Percentiles rank a stretch among this genome's conserved stretches.
Conservation (phyloP, 345 rosid genomes). For the Draba incana region DNA sequence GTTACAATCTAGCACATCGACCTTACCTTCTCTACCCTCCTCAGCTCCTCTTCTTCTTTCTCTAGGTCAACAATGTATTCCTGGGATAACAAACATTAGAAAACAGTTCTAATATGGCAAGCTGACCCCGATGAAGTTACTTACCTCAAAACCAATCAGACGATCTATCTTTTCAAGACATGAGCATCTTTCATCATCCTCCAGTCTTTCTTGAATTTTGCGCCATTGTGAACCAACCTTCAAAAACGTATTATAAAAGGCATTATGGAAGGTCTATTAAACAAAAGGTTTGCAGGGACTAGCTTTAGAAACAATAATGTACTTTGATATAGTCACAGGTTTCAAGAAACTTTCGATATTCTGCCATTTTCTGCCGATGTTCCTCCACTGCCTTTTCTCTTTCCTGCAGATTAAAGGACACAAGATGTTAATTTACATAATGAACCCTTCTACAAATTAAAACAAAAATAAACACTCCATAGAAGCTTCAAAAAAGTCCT, state of each 20-base stretch:
- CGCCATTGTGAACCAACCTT: slow-evolving; percentile 93
- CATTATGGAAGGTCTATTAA: slow-evolving; percentile 32
- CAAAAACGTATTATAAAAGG: slow-evolving; percentile 32
- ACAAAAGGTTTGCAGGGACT: slow-evolving; percentile 18
- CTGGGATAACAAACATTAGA: slow-evolving; percentile 51
- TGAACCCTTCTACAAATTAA: slow-evolving; percentile 16
- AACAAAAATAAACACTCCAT: slow-evolving; percentile 3
- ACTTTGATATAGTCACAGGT: slow-evolving; percentile 98
- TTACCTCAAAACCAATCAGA: slow-evolving; percentile 75
- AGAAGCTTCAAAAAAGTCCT: slow-evolving; percentile 12
- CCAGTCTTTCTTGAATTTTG: slow-evolving; percentile 85
- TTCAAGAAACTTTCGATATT: slow-evolving; percentile 73
- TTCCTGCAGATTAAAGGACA: slow-evolving; percentile 59
- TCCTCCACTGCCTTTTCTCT: slow-evolving; percentile 87
- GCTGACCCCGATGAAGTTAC: slow-evolving; percentile 6
- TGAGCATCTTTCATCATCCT: slow-evolving; percentile 90
- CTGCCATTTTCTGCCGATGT: slow-evolving; percentile 61
- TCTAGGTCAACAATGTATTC: slow-evolving; percentile 87
- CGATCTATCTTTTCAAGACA: slow-evolving; percentile 91
- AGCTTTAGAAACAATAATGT: slow-evolving; percentile 23
- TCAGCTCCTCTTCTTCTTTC: slow-evolving; percentile 89
- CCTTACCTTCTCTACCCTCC: slow-evolving; percentile 83
- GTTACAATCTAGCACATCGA: slow-evolving; percentile 22
- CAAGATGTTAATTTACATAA: slow-evolving; percentile 11
- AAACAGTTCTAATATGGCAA: slow-evolving; percentile 16